A percentile compares a stretch with the other conserved stretches of the same genome.
Conservation (phyloP, 1,284 basidiomycete species). For the Pisolithus thermaeus region DNA sequence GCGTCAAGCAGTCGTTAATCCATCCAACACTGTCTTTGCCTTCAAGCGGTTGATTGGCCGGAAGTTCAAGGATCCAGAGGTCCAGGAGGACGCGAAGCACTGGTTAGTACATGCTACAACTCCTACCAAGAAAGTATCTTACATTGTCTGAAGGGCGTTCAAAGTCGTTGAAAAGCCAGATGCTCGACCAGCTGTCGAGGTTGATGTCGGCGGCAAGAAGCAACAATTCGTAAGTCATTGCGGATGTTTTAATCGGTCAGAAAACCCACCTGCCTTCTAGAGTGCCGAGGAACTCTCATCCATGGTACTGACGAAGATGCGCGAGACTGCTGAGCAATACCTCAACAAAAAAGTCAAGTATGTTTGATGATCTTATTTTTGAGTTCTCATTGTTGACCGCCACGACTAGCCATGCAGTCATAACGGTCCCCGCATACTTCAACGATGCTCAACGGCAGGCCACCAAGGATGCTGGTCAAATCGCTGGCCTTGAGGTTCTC, state of each 20-base stretch:
- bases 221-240: constrained; percentile 54
- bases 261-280: constrained; percentile 32
- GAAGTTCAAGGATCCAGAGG: constrained; percentile 90
- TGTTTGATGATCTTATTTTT: constrained; percentile 24
- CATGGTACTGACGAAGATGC: constrained; percentile 90
- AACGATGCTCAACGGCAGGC: constrained; percentile 99
- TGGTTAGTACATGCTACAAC: constrained; percentile 41
- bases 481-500: constrained; percentile 94
- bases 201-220: constrained; percentile 71
- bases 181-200: constrained; percentile 69
- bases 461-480: constrained; percentile 95
- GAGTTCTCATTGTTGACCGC: not conserved
- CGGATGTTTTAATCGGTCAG: constrained; percentile 1
- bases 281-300: constrained; percentile 80
- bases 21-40: constrained; percentile 89
- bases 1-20: constrained; percentile 96
- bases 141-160: constrained; percentile 61
- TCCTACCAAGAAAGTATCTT: not conserved
- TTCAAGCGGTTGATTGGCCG: constrained; percentile 98
- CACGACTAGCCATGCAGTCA: constrained; percentile 62
- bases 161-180: constrained; percentile 70
- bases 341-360: constrained; percentile 93
- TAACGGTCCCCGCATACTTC: constrained; percentile 98
- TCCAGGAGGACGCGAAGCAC: constrained; percentile 84
- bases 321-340: constrained; percentile 90